A percentile compares a stretch with the other conserved stretches of the same genome.
phyloP scores from a whole-genome alignment of 2,329 filamentous ascomycete species.

The Claviceps humidiphila region DNA sequence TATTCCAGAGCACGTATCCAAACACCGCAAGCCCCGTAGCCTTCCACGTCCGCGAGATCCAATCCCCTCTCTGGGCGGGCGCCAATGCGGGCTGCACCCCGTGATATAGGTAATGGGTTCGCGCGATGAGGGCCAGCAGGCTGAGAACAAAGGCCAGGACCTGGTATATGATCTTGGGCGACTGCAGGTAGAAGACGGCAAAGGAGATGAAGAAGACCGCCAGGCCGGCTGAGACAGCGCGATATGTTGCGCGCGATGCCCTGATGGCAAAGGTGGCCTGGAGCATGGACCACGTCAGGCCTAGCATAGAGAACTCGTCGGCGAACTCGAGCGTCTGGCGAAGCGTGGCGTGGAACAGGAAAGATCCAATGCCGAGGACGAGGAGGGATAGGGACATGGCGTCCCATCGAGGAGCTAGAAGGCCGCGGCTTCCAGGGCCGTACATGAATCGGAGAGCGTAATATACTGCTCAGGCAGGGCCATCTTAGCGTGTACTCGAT shows the following conservation, averaged over 20 bases:
- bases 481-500: neutral
- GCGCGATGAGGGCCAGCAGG: constrained; percentile 19
- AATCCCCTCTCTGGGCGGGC: constrained; percentile 12
- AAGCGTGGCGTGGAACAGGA: constrained; percentile 31
- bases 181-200: constrained; percentile 28
- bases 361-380: constrained; percentile 28
- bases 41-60: constrained; percentile 15
- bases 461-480: constrained; percentile 21
- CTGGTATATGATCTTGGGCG: constrained; percentile 30
- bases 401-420: constrained; percentile 22
- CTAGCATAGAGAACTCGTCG: constrained; percentile 47
- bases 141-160: constrained; percentile 23
- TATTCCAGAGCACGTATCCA: constrained; percentile 42
- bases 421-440: constrained; percentile 15
- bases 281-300: constrained; percentile 37
- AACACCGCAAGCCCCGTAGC: constrained; percentile 23
- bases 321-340: constrained; percentile 30
- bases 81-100: constrained; percentile 16
- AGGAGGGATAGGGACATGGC: constrained; percentile 28
- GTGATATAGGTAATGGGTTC: constrained; percentile 23
- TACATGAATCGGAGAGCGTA: constrained; percentile 26
- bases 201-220: constrained; percentile 27
- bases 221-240: constrained; percentile 22
- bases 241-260: constrained; percentile 21
- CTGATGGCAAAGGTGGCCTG: constrained; percentile 34